Percentiles rank a stretch among this genome's conserved stretches.
These are phyloP conservation scores for Colletotrichum tropicicola DNA, from an alignment of 2,329 filamentous ascomycete genomes.

Conservation along the genomic window DNA sequence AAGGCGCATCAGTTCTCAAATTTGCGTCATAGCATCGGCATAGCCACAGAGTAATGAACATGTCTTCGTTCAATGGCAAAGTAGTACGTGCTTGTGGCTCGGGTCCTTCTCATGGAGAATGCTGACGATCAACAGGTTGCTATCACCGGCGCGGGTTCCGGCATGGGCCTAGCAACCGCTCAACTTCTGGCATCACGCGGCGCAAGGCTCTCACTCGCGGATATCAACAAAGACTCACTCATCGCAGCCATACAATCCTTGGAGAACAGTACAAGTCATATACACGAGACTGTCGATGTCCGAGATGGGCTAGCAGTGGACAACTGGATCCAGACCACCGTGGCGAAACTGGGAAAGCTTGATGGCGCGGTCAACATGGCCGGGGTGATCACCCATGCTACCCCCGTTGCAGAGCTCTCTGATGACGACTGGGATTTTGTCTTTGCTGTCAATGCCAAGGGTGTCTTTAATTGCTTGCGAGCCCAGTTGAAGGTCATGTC, in stretches of 20 bases:
- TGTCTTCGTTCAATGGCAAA: background rate
- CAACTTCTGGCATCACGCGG: slow-evolving; percentile 52
- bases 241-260: slow-evolving; percentile 20
- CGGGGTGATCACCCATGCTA: slow-evolving; percentile 49
- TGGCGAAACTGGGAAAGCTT: slow-evolving; percentile 44
- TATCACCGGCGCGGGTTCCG: slow-evolving; percentile 56
- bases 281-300: slow-evolving; percentile 23
- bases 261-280: background rate
- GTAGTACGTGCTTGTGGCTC: background rate
- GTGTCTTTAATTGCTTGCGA: slow-evolving; percentile 60
- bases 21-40: background rate
- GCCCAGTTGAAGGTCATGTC: slow-evolving; percentile 53
- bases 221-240: slow-evolving; percentile 49
- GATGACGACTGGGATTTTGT: slow-evolving; percentile 52
- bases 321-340: slow-evolving; percentile 40
- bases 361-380: slow-evolving; percentile 53
- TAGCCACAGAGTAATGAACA: too few relatives aligned
- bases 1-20: too few relatives aligned
- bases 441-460: slow-evolving; percentile 53
- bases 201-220: slow-evolving; percentile 55
- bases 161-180: slow-evolving; percentile 58
- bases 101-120: too few relatives aligned
- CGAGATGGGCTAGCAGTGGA: slow-evolving; percentile 29
- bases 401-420: slow-evolving; percentile 36
- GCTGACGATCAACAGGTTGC: slow-evolving; percentile 44